Base-by-base conservation (phyloP, 352 stramenopile species). In the Phytophthora palmivora region DNA sequence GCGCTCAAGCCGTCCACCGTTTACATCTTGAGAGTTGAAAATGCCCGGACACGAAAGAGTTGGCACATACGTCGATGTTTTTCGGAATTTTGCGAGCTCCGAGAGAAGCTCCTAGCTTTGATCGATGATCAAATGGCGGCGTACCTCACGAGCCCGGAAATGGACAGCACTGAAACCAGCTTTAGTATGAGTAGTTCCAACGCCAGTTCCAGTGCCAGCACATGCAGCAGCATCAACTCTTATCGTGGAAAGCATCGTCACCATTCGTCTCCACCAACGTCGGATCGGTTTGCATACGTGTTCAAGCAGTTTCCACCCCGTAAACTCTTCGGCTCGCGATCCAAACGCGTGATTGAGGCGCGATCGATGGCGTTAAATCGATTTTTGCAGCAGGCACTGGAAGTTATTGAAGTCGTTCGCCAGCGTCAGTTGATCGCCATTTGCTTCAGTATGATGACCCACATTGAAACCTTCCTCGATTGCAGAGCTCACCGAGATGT, bases 1-100 rank as follows among this genome's bases (percentile, higher is more conserved):
- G 82, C 77, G 8, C 72, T 90, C 41, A 89, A 89, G 55, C 80
- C 82, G 39, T 93, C 84, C 7, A 93, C 84, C 0, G 71, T 93
- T 21, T 93, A 93, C 72, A 78, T 90, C 16, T 45, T 93, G 22
- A 70, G 74, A 11, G 72, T 91, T 24, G 78, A 88, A 44, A 82
- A 88, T 63, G 57, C 53, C 16, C 58, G 72, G 42, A 82, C 55
- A 8, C 52, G 55, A 26, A 46, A 74, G 38, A 75, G 68, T 46
- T 92, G 84, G 84, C 81, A 89, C 57, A 54, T 91, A 22, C 79
- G 77, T 33, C 79, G 84, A 12, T 90, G 82, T 57, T 92, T 92
- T 49, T 80, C 79, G 21, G 84, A 92, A 38, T 92, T 92, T 47
- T 85, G 78, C 32, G 84, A 90, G 57, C 55, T 92, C 44, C 79